Evolutionary conservation across 805 yeast genomes (phyloP).

Genomic region (Helenozyma rhizophorensis): DNA sequence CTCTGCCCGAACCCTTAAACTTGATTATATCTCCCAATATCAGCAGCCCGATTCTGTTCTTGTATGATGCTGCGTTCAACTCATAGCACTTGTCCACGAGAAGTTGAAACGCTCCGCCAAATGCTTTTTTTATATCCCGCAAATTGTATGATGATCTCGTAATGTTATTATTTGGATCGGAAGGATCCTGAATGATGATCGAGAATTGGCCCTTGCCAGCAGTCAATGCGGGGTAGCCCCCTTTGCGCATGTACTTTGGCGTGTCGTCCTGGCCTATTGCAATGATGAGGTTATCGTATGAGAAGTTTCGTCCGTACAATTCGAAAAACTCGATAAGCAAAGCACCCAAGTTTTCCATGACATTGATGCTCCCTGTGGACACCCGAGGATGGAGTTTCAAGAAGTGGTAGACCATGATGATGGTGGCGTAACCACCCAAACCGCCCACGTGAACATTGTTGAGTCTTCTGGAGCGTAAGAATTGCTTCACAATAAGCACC

Average conservation of each 20-base stretch:
- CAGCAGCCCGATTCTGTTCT: constrained; percentile 63
- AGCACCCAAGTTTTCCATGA: constrained; percentile 77
- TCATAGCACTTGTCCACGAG: constrained; percentile 72
- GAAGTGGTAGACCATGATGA: constrained; percentile 79
- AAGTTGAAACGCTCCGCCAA: constrained; percentile 82
- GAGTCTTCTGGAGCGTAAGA: constrained; percentile 68
- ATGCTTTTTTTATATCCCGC: constrained; percentile 75
- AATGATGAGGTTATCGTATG: constrained; percentile 74
- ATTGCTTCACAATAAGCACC: constrained; percentile 80
- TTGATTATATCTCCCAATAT: constrained; percentile 77
- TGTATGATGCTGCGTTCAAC: constrained; percentile 60
- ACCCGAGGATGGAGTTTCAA: constrained; percentile 75
- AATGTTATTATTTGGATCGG: constrained; percentile 77
- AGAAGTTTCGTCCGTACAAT: constrained; percentile 84
- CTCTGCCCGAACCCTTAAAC: constrained; percentile 69
- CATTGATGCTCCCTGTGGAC: constrained; percentile 59
- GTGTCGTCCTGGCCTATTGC: constrained; percentile 53
- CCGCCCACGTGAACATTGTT: constrained; percentile 93
- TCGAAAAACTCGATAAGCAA: constrained; percentile 88
- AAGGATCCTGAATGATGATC: constrained; percentile 84
- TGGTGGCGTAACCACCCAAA: constrained; percentile 90
- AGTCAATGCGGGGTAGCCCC: constrained; percentile 46
- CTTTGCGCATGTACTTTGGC: constrained; percentile 59
- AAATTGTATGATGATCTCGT: constrained; percentile 81
- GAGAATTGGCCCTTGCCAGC: constrained; percentile 53